Percentiles rank a stretch among this genome's conserved stretches.
Conservation (phyloP, 208 protist species). For the Leishmania major region DNA sequence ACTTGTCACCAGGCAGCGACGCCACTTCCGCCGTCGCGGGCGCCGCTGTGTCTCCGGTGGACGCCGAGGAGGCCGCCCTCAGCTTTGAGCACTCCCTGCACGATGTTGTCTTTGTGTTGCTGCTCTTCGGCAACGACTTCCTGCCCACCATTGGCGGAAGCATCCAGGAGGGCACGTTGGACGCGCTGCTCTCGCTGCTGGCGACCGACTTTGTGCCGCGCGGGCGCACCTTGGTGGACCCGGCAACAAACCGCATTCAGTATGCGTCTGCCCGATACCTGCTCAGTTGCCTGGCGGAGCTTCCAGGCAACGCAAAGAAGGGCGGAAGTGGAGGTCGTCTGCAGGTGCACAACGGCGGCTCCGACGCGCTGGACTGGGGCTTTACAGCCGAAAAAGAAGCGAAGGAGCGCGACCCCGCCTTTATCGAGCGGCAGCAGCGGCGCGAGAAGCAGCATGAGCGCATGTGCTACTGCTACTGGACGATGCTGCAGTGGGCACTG, state of each 20-base stretch:
- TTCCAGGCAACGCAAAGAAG: slow-evolving; percentile 36
- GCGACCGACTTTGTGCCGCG: slow-evolving; percentile 85
- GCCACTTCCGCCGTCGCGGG: not conserved
- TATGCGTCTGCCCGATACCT: slow-evolving; percentile 79
- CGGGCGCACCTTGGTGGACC: slow-evolving; percentile 65
- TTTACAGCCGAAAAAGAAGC: slow-evolving; percentile 18
- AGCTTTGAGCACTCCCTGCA: slow-evolving; percentile 85
- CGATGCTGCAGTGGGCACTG: slow-evolving; percentile 91
- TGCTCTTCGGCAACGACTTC: slow-evolving; percentile 99
- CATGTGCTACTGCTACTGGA: slow-evolving; percentile 90
- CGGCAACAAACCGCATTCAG: slow-evolving; percentile 75
- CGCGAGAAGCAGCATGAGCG: slow-evolving; percentile 52
- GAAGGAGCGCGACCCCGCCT: slow-evolving; percentile 28
- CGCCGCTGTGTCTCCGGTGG: not conserved
- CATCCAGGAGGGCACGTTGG: slow-evolving; percentile 95
- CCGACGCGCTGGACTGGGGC: slow-evolving; percentile 32
- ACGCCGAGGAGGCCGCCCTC: slow-evolving; percentile 15
- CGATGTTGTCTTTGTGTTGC: slow-evolving; percentile 98
- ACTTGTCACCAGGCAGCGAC: slow-evolving; percentile 19
- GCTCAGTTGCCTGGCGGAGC: slow-evolving; percentile 74
- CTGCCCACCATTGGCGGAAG: slow-evolving; percentile 94
- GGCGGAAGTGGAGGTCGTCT: slow-evolving; percentile 29
- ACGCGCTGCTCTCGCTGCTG: slow-evolving; percentile 83
- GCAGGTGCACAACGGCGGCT: slow-evolving; percentile 44
- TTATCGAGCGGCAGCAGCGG: slow-evolving; percentile 41